Evolutionary conservation across 345 rosid genomes (phyloP), one percentile per base, ranked within the genome.

Genomic region (Ceriops zippeliana): DNA sequence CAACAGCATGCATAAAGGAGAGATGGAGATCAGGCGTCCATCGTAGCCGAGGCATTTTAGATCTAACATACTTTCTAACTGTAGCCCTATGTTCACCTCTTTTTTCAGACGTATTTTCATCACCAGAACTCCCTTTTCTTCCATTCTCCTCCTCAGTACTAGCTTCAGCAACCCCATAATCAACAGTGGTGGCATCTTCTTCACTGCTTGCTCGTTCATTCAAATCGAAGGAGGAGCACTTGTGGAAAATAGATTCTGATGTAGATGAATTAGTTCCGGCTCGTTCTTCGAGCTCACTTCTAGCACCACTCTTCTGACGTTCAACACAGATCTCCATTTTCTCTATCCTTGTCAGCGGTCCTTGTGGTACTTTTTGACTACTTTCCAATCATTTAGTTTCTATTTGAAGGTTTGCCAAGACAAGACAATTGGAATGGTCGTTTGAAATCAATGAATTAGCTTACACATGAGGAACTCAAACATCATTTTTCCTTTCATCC

Each of bases 11-110:
- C 34, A 88, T 82, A 66, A 92, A 92, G 34, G 92, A 81, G 46
- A 81, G 89, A 79, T 92, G 96, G 53, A 92, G 91, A 57, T 87
- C 96, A 5, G 88, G 96, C 73, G 98, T 92, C 98, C 98, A 92
- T 4, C 98, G 84, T 20, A 92, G 92, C 22, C 98, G 75, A 3
- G 96, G 98, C 75, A 80, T 73, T 75, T 88, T 90, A 13, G 95
- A 90, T 75, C 96, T 77, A 53, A 86, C 79, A 37, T 92, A 89
- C 61, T 91, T 96, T 70, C 98, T 82, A 7, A 90, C 95, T 10
- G 67, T 65, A 0, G 67, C 32, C 27, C 66, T 76, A 28, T 78
- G 63, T 49, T 46, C 66, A 24, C 68, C 62, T 38, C 63, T 66
- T 7, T 64, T 78, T 1, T 63, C 64, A 3, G 63, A 74, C 3